Base-by-base conservation (phyloP, 306 rosid species). In the Alnus glutinosa region DNA sequence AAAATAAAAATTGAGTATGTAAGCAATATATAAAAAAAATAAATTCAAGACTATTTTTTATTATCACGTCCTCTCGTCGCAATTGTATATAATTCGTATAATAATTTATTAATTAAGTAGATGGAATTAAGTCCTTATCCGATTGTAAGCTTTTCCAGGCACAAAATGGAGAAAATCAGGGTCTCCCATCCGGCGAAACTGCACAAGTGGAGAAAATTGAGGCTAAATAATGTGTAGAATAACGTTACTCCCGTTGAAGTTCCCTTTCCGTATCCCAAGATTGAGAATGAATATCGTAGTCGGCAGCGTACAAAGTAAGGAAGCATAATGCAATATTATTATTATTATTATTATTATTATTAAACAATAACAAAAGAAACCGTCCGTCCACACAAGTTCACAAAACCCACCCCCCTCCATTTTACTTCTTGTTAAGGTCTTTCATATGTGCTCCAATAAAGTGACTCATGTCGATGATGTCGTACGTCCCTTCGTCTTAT, bases 301-400 rank as follows among this genome's bases (percentile, higher is more conserved):
- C 92, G 92, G 90, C 89, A 86, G 87, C 88, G 83, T 87, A 87
- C 71, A 75, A 75, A 55, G 61, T 67, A 69, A 81, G 84, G 78
- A 75, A 80, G 52, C 71, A 14, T 58, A 77, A 71, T 14, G 7
- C 19, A 49, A 71, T 63, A 85, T 16, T 15, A 76, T 64, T 70
- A 4, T 32, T 5, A 18, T 3, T 63, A 85, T 16, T 15, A 76
- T 64, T 70, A 4, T 32, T 5, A 18, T 3, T 4, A 52, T 52
- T 52, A 69, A 6, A 64, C 15, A 55, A 49, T 18, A 30, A 39
- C 49, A 61, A 28, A 55, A 57, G 37, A 80, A 63, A 80, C 89
- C 79, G 71, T 76, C 88, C 87, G 70, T 77, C 74, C 88, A 87
- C 28, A 23, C 28, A 23, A 23, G 28, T 23, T 23, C 28, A 23